Percentiles rank a stretch among this genome's conserved stretches.
Conservation (phyloP, 2,329 filamentous ascomycete species). For the Allantophomopsis cytisporea region DNA sequence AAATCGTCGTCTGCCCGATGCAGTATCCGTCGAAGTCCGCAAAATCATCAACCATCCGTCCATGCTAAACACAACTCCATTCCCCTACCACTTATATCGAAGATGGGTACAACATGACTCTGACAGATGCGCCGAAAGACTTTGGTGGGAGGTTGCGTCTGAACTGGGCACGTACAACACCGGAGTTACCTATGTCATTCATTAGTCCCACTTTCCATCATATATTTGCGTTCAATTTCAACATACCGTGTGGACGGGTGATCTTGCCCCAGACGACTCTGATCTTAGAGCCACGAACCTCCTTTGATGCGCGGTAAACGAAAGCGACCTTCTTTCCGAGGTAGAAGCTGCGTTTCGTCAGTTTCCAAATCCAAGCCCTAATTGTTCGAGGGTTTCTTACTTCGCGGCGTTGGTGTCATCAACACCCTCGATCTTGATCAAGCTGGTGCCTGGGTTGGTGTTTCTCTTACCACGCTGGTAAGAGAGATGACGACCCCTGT, state of each 20-base stretch:
- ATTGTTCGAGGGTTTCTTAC: slow-evolving; percentile 33
- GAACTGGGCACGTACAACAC: slow-evolving; percentile 97
- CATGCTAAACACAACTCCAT: slow-evolving; percentile 22
- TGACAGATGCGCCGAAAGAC: slow-evolving; percentile 91
- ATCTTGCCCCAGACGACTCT: slow-evolving; percentile 99
- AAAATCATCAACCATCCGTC: slow-evolving; percentile 48
- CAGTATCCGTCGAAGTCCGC: slow-evolving; percentile 35
- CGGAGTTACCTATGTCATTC: slow-evolving; percentile 65
- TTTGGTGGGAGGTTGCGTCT: slow-evolving; percentile 87
- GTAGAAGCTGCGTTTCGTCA: slow-evolving; percentile 56
- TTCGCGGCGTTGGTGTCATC: slow-evolving; percentile 79
- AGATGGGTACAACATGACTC: slow-evolving; percentile 96
- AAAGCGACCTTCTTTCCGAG: slow-evolving; percentile 97
- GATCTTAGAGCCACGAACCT: slow-evolving; percentile 96
- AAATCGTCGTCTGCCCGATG: slow-evolving; percentile 32
- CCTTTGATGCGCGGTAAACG: slow-evolving; percentile 91
- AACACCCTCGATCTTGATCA: slow-evolving; percentile 99
- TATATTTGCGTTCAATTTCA: neutral
- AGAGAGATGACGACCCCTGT: slow-evolving; percentile 92
- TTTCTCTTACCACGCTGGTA: slow-evolving; percentile 93
- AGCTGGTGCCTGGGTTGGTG: slow-evolving; percentile 78
- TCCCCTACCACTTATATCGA: slow-evolving; percentile 67
- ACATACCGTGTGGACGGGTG: slow-evolving; percentile 82
- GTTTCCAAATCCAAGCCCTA: slow-evolving; percentile 2
- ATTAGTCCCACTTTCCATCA: slow-evolving; percentile 4